Evolutionary conservation across 176 grass and related monocot genomes (phyloP), one percentile per base, ranked within the genome.

Genomic region (Eleusine indica): DNA sequence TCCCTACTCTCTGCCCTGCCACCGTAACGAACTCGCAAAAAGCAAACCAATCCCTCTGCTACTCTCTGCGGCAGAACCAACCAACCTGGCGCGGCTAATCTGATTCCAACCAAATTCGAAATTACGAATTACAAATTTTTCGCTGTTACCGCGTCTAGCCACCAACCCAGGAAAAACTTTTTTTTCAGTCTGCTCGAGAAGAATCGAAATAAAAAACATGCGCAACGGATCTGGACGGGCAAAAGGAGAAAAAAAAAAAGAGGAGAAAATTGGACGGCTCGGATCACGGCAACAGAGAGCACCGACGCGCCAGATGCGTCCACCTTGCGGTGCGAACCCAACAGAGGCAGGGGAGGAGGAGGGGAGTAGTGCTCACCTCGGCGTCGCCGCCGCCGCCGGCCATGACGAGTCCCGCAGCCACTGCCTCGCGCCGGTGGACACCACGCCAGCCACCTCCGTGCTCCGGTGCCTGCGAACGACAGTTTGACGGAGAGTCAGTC

Each of bases 331-430:
- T 58, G 63, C 7, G 43, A 54, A 75, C 28, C 37, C 25, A 19
- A 53, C 5, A 1, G 7, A 58, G 7, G 19, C 2, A 60, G 7
- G 7, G 54, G 4, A 68, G 15, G 40, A 11, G 19, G 16, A 17
- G 9, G 44, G 37, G 30, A 63, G 25, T 21, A 14, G 29, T 7
- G 82, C 85, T 91, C 77, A 88, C 89, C 82, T 74, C 66, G 69
- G 9, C 82, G 62, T 17, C 82, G 53, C 6, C 62, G 82, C 40
- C 60, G 80, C 74, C 69, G 75, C 25, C 42, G 71, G 73, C 67
- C 78, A 56, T 19, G 79, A 37, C 1, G 85, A 82, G 77, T 78
- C 77, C 39, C 89, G 82, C 30, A 87, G 82, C 85, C 82, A 83
- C 85, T 85, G 71, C 71, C 89, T 69, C 21, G 85, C 67, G 80